Percentiles rank a stretch among this genome's conserved stretches.
phyloP scores from a whole-genome alignment of 139 green algal genomes.

The Tetradesmus lagerheimii region DNA sequence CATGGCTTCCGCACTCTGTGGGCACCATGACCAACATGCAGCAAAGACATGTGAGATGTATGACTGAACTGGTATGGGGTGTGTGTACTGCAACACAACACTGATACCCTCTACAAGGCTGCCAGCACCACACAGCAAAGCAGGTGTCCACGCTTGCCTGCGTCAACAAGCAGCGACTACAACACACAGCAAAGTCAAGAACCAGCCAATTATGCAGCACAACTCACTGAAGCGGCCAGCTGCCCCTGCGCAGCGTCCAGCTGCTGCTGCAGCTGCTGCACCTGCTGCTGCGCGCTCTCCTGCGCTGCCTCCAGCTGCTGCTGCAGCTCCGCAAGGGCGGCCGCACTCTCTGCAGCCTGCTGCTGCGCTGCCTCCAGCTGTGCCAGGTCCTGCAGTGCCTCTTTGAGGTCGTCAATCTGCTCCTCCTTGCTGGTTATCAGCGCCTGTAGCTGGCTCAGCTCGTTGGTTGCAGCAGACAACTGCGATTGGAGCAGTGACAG shows the following conservation, averaged over 20 bases:
- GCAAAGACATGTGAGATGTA: too few species aligned
- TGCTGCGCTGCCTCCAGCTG: constrained; percentile 31
- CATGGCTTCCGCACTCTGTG: too few species aligned
- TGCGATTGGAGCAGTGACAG: not conserved
- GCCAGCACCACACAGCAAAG: too few species aligned
- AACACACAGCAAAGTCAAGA: too few species aligned
- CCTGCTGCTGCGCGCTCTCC: not conserved
- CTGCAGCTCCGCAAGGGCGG: not conserved
- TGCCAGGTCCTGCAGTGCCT: constrained; percentile 5
- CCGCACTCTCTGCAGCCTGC: not conserved
- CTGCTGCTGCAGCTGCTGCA: constrained; percentile 18
- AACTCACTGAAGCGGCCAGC: not conserved
- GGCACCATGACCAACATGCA: too few species aligned
- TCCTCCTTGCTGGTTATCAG: not conserved
- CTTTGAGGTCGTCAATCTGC: constrained; percentile 20
- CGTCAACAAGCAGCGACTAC: not conserved
- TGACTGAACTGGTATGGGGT: too few species aligned
- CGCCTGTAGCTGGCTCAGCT: not conserved
- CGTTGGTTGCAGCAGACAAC: not conserved
- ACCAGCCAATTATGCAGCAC: not conserved
- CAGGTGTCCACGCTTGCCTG: too few species aligned
- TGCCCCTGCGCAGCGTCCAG: constrained; percentile 6
- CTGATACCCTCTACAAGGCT: too few species aligned
- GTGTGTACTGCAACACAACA: too few species aligned
- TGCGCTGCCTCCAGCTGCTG: constrained; percentile 39